Evolutionary conservation across 176 grass and related monocot genomes (phyloP), one percentile per base, ranked within the genome.

Genomic region (Oryza meyeriana): DNA sequence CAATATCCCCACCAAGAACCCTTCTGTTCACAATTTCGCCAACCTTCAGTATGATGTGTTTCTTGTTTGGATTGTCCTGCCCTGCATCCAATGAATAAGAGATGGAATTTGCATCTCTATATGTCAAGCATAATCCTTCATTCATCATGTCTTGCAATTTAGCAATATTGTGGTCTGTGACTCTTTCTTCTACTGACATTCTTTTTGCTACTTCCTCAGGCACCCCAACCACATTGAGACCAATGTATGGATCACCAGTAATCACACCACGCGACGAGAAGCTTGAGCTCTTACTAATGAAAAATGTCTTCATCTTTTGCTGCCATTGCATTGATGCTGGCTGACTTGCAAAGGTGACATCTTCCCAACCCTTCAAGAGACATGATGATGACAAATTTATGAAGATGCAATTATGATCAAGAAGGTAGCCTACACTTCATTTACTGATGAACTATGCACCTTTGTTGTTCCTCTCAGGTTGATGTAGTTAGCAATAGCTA

Each of bases 171-270:
- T 88, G 77, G 62, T 77, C 71, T 62, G 85, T 94, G 25, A 88
- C 85, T 36, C 24, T 80, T 61, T 90, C 85, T 71, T 88, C 27
- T 42, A 94, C 89, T 9, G 92, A 88, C 33, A 94, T 90, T 47
- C 70, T 88, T 32, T 74, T 77, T 57, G 88, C 92, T 55, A 94
- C 30, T 83, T 90, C 88, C 70, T 87, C 64, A 69, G 92, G 92
- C 12, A 94, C 65, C 27, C 88, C 92, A 61, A 90, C 77, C 25
- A 83, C 79, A 42, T 88, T 81, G 24, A 94, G 22, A 24, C 69
- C 75, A 61, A 94, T 90, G 87, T 94, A 94, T 14, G 92, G 82
- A 64, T 94, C 91, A 61, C 88, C 92, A 12, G 86, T 94, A 44
- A 94, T 94, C 64, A 91, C 88, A 58, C 45, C 84, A 50, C 88